Evolutionary conservation across 139 green algal genomes (phyloP), one percentile per base, ranked within the genome.

Genomic region (Coelastrella sp.): DNA sequence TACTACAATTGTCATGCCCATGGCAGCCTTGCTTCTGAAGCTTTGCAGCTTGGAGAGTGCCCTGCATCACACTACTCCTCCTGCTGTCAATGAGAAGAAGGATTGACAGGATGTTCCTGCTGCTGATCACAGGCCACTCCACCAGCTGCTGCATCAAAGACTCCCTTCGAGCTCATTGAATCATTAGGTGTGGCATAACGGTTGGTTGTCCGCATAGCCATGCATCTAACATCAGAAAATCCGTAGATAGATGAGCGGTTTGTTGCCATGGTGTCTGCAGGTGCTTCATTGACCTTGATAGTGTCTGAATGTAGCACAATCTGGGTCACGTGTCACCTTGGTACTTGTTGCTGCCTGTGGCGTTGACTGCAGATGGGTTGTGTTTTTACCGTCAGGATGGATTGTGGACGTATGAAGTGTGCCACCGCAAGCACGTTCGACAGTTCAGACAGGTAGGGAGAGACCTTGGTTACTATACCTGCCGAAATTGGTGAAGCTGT

Each of bases 321-420:
- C n/a, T n/a, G n/a, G n/a, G n/a, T n/a, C n/a, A n/a, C n/a, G n/a
- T n/a, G n/a, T n/a, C n/a, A n/a, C n/a, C n/a, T n/a, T n/a, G n/a
- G n/a, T n/a, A n/a, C n/a, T n/a, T n/a, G n/a, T n/a, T n/a, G n/a
- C n/a, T n/a, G n/a, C n/a, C 59, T n/a, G 21, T 60, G 45, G 40
- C 38, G 40, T n/a, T 62, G 21, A 43, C 17, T 53, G 67, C 81
- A 80, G 41, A 37, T 41, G 51, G 32, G 3, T 41, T 81, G 19
- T 94, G 91, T 66, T 81, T 93, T 43, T 96, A 95, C 62, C 89
- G 91, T 2, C 57, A 95, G 15, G 95, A 98, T 69, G 95, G 94
- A 15, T 94, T 94, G 87, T 98, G 96, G 96, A 98, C 93, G 13
- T 98, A 98, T 80, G 95, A 98, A 91, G 37, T 96, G 51, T 98